A percentile compares a stretch with the other conserved stretches of the same genome.
phyloP scores from a whole-genome alignment of 2,329 filamentous ascomycete genomes.

The Didymosphaeria variabile region DNA sequence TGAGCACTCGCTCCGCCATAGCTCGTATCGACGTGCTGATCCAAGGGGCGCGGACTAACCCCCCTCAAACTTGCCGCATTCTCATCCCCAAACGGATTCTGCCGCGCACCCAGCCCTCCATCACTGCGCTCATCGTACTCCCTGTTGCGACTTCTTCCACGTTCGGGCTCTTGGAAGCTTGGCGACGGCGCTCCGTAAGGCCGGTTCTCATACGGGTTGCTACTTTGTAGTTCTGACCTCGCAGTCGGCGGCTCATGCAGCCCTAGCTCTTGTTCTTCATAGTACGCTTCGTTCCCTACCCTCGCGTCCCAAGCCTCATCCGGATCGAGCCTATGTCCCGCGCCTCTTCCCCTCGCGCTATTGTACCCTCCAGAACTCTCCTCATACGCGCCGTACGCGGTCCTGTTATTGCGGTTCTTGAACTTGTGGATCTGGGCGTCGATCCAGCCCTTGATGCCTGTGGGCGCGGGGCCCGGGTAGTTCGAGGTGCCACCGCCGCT shows the following conservation, averaged over 20 bases:
- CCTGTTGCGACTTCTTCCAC: slow-evolving; percentile 60
- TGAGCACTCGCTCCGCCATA: slow-evolving; percentile 52
- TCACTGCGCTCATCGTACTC: slow-evolving; percentile 52
- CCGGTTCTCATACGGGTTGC: slow-evolving; percentile 34
- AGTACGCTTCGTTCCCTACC: slow-evolving; percentile 79
- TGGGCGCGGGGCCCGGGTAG: slow-evolving; percentile 64
- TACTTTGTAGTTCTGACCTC: slow-evolving; percentile 31
- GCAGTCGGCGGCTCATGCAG: slow-evolving; percentile 53
- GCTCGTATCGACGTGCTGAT: slow-evolving; percentile 59
- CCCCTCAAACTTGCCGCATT: slow-evolving; percentile 65
- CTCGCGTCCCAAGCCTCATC: slow-evolving; percentile 88
- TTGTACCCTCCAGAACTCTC: slow-evolving; percentile 60
- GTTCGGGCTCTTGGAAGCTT: slow-evolving; percentile 38
- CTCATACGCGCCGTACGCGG: slow-evolving; percentile 77
- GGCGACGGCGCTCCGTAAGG: slow-evolving; percentile 40
- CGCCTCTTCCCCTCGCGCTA: slow-evolving; percentile 51
- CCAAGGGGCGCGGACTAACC: slow-evolving; percentile 76
- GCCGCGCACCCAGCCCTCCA: slow-evolving; percentile 37
- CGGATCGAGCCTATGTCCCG: slow-evolving; percentile 73
- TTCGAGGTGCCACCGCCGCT: slow-evolving; percentile 43
- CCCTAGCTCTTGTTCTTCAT: slow-evolving; percentile 80
- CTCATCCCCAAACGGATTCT: slow-evolving; percentile 53
- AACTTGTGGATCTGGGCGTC: slow-evolving; percentile 71
- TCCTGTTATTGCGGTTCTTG: slow-evolving; percentile 72
- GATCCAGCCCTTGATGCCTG: slow-evolving; percentile 77